Evolutionary conservation across 1,284 basidiomycete genomes (phyloP), one percentile per base, ranked within the genome.

Genomic region (Ceratobasidium sp.): DNA sequence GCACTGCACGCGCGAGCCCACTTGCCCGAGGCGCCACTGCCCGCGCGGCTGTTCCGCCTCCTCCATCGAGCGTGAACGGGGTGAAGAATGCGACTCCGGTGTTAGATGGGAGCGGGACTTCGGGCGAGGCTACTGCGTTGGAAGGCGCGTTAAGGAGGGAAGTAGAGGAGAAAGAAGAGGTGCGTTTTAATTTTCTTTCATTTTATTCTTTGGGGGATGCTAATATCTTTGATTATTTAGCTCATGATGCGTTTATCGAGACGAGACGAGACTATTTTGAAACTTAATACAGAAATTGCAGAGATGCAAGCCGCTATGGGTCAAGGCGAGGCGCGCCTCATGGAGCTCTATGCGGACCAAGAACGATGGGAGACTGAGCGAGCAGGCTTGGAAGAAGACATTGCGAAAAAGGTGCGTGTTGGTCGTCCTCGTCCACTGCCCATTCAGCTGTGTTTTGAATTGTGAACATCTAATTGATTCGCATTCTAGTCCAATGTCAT

Each of bases 81-180:
- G 44, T n/a, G n/a, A n/a, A n/a, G n/a, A n/a, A n/a, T n/a, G 44
- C 54, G 31, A 56, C 48, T 44, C 57, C 51, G 51, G 69, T 48
- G n/a, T 56, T 73, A 14, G 67, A 75, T 22, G 33, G 67, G 9
- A 59, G 54, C n/a, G 33, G n/a, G 19, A 72, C 47, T 22, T 41
- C 53, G 15, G 66, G 50, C 22, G 24, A 14, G 27, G 63, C 59
- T 90, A 91, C 72, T 41, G 82, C 85, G 29, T 84, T 93, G 53
- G 84, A 87, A 9, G 87, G 86, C 47, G 89, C 89, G 31, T 84
- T 93, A 75, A 92, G 89, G 81, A 86, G 88, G 64, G 93, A 94
- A 81, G 91, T 89, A 15, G 92, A 93, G 78, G 87, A 90, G 79
- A 94, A 93, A 82, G 93, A 94, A 82, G 88, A 91, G 84, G 93